These are phyloP conservation scores for Wickerhamiella pararugosa DNA, from an alignment of 1,139 yeast species.

Conservation along the genomic window DNA sequence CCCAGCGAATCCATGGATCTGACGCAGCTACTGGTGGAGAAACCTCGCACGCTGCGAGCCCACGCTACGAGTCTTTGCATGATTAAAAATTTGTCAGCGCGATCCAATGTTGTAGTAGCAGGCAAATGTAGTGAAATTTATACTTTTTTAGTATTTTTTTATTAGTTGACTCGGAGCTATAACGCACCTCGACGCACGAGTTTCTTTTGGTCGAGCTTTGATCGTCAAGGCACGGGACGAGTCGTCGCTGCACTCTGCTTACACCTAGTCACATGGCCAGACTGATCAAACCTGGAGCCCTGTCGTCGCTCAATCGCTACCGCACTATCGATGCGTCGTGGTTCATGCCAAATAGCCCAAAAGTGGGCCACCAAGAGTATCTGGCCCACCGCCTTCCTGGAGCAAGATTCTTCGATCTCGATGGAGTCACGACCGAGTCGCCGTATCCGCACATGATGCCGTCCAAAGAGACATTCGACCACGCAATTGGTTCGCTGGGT, in stretches of 20 bases:
- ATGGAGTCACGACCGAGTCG: conserved; percentile 45
- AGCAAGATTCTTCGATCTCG: conserved; percentile 71
- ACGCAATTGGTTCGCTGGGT: conserved; percentile 35
- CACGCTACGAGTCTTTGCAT: neutral
- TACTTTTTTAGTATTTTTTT: too few species aligned
- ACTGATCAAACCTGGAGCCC: conserved; percentile 10
- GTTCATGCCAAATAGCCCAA: conserved; percentile 71
- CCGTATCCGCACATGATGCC: conserved; percentile 89
- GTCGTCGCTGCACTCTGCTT: too few species aligned
- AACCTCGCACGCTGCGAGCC: neutral
- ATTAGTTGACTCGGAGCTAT: too few species aligned
- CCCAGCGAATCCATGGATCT: conserved; percentile 16
- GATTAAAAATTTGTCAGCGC: neutral
- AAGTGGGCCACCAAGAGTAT: conserved; percentile 36
- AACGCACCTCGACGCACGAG: too few species aligned
- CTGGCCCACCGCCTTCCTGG: conserved; percentile 40
- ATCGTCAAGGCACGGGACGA: too few species aligned
- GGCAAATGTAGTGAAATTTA: too few species aligned
- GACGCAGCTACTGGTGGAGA: conserved; percentile 5
- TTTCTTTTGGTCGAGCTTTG: too few species aligned
- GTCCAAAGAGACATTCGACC: conserved; percentile 36
- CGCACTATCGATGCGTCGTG: conserved; percentile 80
- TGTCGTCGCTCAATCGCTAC: conserved; percentile 7
- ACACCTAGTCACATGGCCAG: neutral
- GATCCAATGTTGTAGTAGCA: neutral